Conservation (phyloP, 495 filamentous ascomycete species). For the Pseudevernia furfuracea region DNA sequence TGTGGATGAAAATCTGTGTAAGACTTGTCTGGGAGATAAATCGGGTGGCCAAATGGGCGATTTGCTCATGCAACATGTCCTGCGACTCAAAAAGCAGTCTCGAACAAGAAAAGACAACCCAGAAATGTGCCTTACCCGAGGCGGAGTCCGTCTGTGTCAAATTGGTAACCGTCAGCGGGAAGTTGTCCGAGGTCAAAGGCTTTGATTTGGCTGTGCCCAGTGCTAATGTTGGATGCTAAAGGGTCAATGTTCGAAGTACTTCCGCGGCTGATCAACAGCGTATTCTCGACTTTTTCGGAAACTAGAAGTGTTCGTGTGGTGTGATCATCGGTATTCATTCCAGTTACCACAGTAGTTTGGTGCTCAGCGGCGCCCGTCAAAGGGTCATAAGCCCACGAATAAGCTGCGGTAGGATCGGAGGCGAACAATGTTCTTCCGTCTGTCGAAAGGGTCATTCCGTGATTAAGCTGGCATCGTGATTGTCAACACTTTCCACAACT, state of each 20-base stretch:
- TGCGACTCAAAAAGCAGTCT: not conserved
- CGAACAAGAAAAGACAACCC: not conserved
- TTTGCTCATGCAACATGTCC: not conserved
- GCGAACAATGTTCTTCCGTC: conserved; percentile 60
- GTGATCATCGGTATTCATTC: conserved; percentile 55
- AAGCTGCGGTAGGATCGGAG: conserved; percentile 49
- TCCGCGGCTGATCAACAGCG: conserved; percentile 57
- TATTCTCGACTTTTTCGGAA: conserved; percentile 41
- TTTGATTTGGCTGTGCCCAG: conserved; percentile 57
- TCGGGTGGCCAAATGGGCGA: too few relatives aligned
- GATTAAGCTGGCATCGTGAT: conserved; percentile 43
- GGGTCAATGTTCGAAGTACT: conserved; percentile 54
- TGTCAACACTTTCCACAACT: not conserved
- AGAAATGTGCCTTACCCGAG: conserved; percentile 44
- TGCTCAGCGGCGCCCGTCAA: conserved; percentile 34
- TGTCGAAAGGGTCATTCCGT: conserved; percentile 57
- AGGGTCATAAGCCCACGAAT: conserved; percentile 54
- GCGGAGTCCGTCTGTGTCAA: conserved; percentile 42
- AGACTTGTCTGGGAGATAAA: not conserved
- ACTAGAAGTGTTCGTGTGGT: conserved; percentile 56
- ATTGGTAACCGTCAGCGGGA: conserved; percentile 35
- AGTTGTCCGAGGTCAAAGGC: conserved; percentile 53
- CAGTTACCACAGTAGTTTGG: conserved; percentile 43
- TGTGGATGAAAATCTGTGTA: not conserved
- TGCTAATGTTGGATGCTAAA: conserved; percentile 35